Percentiles rank a stretch among this genome's conserved stretches.
These are phyloP conservation scores for Chamaenerion angustifolium DNA, from an alignment of 345 rosid genomes.

Conservation along the genomic window DNA sequence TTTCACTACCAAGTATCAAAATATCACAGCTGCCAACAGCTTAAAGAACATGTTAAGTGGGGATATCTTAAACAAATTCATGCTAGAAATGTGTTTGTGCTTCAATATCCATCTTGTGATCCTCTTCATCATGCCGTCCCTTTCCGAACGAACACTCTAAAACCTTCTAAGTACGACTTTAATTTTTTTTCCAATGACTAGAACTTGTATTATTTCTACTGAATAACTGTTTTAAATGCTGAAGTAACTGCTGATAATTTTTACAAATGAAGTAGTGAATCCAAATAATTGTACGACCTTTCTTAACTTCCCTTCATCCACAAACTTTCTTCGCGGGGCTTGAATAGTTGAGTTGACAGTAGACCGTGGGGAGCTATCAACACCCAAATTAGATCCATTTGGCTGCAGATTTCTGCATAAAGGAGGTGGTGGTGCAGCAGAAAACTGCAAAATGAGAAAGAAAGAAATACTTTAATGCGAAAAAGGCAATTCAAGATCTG, in stretches of 20 bases:
- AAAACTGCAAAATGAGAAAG: constrained; percentile 42
- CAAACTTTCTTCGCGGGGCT: constrained; percentile 94
- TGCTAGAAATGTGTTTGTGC: no score
- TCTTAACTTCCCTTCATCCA: constrained; percentile 94
- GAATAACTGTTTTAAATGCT: no score
- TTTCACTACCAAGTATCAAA: not conserved
- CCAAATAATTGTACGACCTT: constrained; percentile 36
- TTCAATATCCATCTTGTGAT: no score
- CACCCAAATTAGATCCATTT: constrained; percentile 42
- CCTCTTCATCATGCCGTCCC: no score
- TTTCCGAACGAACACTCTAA: no score
- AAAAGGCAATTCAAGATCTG: no score
- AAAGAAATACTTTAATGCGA: not conserved
- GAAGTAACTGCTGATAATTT: not conserved
- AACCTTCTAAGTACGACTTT: no score
- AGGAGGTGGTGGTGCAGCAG: constrained; percentile 87
- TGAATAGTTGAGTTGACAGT: constrained; percentile 67
- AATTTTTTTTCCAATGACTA: no score
- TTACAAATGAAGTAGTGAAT: not conserved
- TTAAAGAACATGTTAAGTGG: no score
- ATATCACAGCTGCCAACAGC: not conserved
- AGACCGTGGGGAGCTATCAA: constrained; percentile 62
- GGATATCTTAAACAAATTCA: no score
- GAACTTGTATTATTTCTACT: no score
- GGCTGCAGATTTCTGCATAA: constrained; percentile 65